These are phyloP conservation scores for Singerocomus inundabilis DNA, from an alignment of 1,284 basidiomycete species.

Conservation along the genomic window DNA sequence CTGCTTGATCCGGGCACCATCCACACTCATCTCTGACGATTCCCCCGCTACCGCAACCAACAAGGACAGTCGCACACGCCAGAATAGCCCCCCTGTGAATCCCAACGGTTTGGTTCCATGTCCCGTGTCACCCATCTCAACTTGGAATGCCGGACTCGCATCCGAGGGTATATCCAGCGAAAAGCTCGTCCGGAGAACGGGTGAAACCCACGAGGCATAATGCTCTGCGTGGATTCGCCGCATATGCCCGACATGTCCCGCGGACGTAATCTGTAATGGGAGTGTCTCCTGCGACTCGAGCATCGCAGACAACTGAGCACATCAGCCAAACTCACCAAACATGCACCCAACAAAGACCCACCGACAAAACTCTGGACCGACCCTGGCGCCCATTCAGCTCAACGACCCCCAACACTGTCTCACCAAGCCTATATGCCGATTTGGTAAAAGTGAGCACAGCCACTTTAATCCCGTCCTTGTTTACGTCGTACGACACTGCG, in stretches of 20 bases:
- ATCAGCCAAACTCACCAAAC: conserved; percentile 2
- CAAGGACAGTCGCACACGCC: conserved; percentile 81
- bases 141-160: conserved; percentile 79
- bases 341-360: conserved; percentile 31
- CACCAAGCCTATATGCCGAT: conserved; percentile 84
- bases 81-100: conserved; percentile 70
- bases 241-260: conserved; percentile 44
- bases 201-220: conserved; percentile 69
- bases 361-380: conserved; percentile 70
- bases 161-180: conserved; percentile 87
- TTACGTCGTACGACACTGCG: conserved; percentile 88
- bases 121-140: conserved; percentile 40
- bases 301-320: conserved; percentile 70
- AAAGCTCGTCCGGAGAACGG: conserved; percentile 76
- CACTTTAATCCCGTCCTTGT: conserved; percentile 84
- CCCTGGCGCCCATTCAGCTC: conserved; percentile 71
- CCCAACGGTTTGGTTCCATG: conserved; percentile 3
- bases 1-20: conserved; percentile 54
- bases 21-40: conserved; percentile 41
- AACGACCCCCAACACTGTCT: conserved; percentile 86
- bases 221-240: conserved; percentile 81
- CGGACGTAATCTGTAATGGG: conserved; percentile 52
- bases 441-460: conserved; percentile 91
- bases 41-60: conserved; percentile 68
- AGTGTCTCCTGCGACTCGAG: conserved; percentile 85